These are phyloP conservation scores for Solanum etuberosum DNA, from an alignment of 257 asterid genomes.

Conservation along the genomic window DNA sequence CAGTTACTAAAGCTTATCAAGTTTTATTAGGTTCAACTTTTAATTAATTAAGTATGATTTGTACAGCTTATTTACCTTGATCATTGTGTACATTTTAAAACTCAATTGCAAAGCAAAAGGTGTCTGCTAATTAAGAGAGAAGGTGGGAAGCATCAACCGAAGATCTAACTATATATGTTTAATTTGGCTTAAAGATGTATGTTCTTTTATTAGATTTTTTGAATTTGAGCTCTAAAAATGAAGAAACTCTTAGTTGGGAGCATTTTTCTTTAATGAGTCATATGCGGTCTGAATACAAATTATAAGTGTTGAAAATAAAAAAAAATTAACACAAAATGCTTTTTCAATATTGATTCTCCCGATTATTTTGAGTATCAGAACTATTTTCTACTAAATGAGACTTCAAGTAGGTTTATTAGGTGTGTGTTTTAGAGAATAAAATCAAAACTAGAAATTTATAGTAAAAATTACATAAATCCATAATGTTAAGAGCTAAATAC, in stretches of 20 bases:
- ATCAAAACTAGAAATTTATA: background rate
- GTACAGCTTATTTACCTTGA: background rate
- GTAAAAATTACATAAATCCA: too few species aligned
- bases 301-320: background rate
- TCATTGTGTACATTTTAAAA: background rate
- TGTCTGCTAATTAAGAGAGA: background rate
- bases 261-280: background rate
- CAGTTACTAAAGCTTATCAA: background rate
- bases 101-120: background rate
- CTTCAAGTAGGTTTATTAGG: background rate
- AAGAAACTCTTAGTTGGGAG: background rate
- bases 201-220: background rate
- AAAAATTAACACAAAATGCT: background rate
- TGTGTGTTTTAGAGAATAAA: background rate
- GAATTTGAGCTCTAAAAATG: background rate
- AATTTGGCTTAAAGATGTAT: background rate
- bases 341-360: background rate
- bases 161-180: background rate
- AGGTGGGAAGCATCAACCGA: background rate
- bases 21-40: background rate
- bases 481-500: background rate
- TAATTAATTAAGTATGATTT: too few species aligned
- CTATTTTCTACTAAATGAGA: background rate
- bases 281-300: background rate
- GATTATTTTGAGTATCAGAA: background rate